A percentile compares a stretch with the other conserved stretches of the same genome.
phyloP scores from a whole-genome alignment of 805 yeast genomes.

The Saccharomycopsis capsularis region DNA sequence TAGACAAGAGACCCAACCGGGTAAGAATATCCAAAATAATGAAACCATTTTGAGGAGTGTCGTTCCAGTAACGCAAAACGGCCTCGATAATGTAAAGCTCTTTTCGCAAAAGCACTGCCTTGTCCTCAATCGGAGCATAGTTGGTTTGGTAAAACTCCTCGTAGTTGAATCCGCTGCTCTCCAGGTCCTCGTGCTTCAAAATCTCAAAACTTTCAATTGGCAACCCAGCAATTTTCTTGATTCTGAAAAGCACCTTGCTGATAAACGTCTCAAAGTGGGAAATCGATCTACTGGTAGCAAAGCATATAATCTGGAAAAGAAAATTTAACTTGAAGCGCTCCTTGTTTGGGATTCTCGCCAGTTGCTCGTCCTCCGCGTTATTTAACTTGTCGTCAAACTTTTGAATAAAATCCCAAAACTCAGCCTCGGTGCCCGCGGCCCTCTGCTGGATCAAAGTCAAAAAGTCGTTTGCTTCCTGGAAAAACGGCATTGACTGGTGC shows the following conservation, averaged over 20 bases:
- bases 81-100: constrained; percentile 43
- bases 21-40: constrained; percentile 49
- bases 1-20: constrained; percentile 37
- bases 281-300: constrained; percentile 82
- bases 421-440: constrained; percentile 25
- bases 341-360: constrained; percentile 25
- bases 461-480: constrained; percentile 32
- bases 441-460: constrained; percentile 7
- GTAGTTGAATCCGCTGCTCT: not conserved
- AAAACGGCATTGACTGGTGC: constrained; percentile 29
- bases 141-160: constrained; percentile 13
- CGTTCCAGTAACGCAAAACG: constrained; percentile 57
- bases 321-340: constrained; percentile 49
- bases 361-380: constrained; percentile 10
- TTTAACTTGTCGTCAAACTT: constrained; percentile 28
- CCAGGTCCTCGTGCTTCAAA: not conserved
- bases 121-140: not conserved
- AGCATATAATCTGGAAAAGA: constrained; percentile 64
- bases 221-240: constrained; percentile 25
- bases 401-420: constrained; percentile 28
- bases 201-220: constrained; percentile 20
- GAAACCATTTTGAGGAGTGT: constrained; percentile 58
- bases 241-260: constrained; percentile 28
- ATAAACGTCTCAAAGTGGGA: constrained; percentile 64
- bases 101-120: constrained; percentile 26